Evolutionary conservation across 2,329 filamentous ascomycete species (phyloP), one percentile per base, ranked within the genome.

Genomic region (Parafenestella ontariensis): DNA sequence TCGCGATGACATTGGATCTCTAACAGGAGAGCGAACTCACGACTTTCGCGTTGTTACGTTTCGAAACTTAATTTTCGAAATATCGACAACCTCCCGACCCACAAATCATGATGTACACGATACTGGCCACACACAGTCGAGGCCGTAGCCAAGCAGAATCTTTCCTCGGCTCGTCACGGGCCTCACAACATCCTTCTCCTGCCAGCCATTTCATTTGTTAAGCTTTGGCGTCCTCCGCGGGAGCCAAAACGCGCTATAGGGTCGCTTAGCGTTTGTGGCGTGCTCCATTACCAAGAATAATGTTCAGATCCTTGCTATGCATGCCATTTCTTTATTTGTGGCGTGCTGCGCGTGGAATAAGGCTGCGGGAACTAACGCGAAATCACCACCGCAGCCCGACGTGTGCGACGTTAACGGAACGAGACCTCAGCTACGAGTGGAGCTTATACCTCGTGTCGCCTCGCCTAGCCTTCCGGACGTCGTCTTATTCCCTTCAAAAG

Each of bases 341-440:
- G 52, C 46, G 52, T 47, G 40, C 40, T 56, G 45, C 48, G 26
- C 52, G 44, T 46, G 44, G 47, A n/a, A n/a, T 53, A 59, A 54
- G 53, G 58, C 53, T 51, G 51, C 41, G 48, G 47, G 21, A 61
- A 17, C 56, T 56, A 59, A 45, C 58, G 46, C 23, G 24, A 54
- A 47, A 37, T 29, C 49, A 47, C 46, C 49, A 59, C 46, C 58
- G 47, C 52, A 56, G 42, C 46, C 52, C 55, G 55, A 58, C 31
- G 36, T 31, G 58, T 55, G 46, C 53, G 49, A 56, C 33, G 48
- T 54, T 44, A 37, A 57, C 48, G 48, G 55, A 59, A 57, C 39
- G 42, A 49, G 26, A 49, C 26, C 58, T 54, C 55, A 57, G 61
- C 42, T 34, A 40, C 44, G 49, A 46, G 48, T 39, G 21, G 47